Evolutionary conservation across 2,329 filamentous ascomycete genomes (phyloP).

Genomic region (Aspergillus sp.): DNA sequence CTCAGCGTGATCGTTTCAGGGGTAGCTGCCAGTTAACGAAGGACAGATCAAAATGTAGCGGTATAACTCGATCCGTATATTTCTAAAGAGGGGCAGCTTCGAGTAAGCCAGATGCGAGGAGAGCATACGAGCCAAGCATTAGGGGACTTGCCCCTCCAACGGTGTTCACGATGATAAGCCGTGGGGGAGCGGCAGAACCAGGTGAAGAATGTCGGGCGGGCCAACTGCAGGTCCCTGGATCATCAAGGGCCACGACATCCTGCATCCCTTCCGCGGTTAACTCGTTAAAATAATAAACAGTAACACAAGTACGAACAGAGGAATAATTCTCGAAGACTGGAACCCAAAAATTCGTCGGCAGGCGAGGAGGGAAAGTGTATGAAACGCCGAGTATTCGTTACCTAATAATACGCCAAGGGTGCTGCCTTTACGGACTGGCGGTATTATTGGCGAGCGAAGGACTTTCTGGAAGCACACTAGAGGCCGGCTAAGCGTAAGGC

Average conservation of each 20-base stretch:
- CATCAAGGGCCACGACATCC: neutral
- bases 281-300: neutral
- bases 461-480: constrained; percentile 17
- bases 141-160: constrained; percentile 6
- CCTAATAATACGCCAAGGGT: constrained; percentile 12
- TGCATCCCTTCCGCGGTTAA: neutral
- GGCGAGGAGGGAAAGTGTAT: neutral
- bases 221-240: neutral
- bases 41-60: neutral
- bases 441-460: neutral
- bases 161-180: constrained; percentile 3
- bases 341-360: constrained; percentile 4
- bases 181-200: constrained; percentile 2
- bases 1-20: no score
- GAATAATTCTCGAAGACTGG: neutral
- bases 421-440: neutral
- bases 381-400: constrained; percentile 10
- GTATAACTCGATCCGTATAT: neutral
- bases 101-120: neutral
- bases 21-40: no score
- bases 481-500: constrained; percentile 2
- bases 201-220: neutral
- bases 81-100: neutral
- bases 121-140: constrained; percentile 7
- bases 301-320: neutral